A percentile compares a stretch with the other conserved stretches of the same genome.
Conservation (phyloP, 495 filamentous ascomycete genomes). For the Aspergillus taichungensis region DNA sequence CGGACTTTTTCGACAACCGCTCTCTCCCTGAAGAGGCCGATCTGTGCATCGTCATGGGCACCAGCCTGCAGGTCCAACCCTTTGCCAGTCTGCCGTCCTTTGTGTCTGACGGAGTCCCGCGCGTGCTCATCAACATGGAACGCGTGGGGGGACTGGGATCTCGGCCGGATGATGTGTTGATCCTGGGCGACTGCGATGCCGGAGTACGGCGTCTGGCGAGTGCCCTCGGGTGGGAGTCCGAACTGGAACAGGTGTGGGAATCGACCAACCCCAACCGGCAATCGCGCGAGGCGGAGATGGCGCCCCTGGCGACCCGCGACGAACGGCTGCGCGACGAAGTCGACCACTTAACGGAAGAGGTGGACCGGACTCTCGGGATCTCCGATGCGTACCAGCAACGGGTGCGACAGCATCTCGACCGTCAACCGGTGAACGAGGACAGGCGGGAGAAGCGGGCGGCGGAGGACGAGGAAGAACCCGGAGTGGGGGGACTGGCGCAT, state of each 20-base stretch:
- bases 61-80: slow-evolving; percentile 79
- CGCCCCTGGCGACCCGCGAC: slow-evolving; percentile 35
- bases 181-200: slow-evolving; percentile 69
- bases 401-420: slow-evolving; percentile 28
- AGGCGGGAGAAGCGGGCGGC: slow-evolving; percentile 5
- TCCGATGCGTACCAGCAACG: slow-evolving; percentile 37
- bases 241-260: slow-evolving; percentile 66
- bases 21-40: slow-evolving; percentile 55
- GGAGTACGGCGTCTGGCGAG: slow-evolving; percentile 77
- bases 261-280: slow-evolving; percentile 39
- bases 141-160: slow-evolving; percentile 73
- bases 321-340: slow-evolving; percentile 48
- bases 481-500: slow-evolving; percentile 23
- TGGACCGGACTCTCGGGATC: slow-evolving; percentile 42
- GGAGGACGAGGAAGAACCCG: background rate
- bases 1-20: slow-evolving; percentile 54
- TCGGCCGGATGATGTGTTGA: slow-evolving; percentile 64
- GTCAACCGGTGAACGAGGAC: background rate
- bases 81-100: slow-evolving; percentile 72
- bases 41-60: slow-evolving; percentile 83
- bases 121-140: slow-evolving; percentile 83
- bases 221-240: slow-evolving; percentile 77
- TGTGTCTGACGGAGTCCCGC: slow-evolving; percentile 52
- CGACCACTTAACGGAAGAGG: slow-evolving; percentile 42
- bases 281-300: slow-evolving; percentile 23